These are phyloP conservation scores for Suhomyces bolitotheri DNA, from an alignment of 1,139 yeast species.

Conservation along the genomic window DNA sequence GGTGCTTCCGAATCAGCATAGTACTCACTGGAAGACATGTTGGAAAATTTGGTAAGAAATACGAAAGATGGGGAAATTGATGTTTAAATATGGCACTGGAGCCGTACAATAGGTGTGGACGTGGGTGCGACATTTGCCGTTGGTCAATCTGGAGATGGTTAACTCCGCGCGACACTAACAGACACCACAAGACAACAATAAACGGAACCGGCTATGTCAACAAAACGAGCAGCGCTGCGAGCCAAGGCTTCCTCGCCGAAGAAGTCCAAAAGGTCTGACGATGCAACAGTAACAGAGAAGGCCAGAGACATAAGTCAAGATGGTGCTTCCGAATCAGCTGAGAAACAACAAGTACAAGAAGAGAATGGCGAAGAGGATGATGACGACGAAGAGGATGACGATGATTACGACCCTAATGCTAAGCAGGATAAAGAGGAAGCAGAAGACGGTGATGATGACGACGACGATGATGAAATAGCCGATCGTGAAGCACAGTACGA, in stretches of 20 bases:
- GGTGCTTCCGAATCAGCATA: slow-evolving; percentile 48
- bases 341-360: not conserved
- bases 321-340: no score
- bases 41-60: not conserved
- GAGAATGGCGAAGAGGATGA: slow-evolving; percentile 18
- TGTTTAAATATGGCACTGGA: not conserved
- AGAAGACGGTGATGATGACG: slow-evolving; percentile 26
- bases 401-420: slow-evolving; percentile 66
- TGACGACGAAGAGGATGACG: slow-evolving; percentile 55
- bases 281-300: no score
- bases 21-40: slow-evolving; percentile 8
- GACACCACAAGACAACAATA: no score
- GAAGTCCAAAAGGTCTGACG: no score
- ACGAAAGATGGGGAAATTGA: not conserved
- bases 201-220: no score
- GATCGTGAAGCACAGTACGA: slow-evolving; percentile 37
- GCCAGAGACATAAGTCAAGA: no score
- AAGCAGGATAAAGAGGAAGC: slow-evolving; percentile 24
- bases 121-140: not conserved
- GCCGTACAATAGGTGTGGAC: slow-evolving; percentile 6
- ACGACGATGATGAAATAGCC: slow-evolving; percentile 19
- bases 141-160: no score
- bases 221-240: no score
- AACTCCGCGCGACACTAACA: no score
- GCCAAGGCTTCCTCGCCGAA: no score